phyloP scores from a whole-genome alignment of 139 green algal genomes.

The Microglena sp. region DNA sequence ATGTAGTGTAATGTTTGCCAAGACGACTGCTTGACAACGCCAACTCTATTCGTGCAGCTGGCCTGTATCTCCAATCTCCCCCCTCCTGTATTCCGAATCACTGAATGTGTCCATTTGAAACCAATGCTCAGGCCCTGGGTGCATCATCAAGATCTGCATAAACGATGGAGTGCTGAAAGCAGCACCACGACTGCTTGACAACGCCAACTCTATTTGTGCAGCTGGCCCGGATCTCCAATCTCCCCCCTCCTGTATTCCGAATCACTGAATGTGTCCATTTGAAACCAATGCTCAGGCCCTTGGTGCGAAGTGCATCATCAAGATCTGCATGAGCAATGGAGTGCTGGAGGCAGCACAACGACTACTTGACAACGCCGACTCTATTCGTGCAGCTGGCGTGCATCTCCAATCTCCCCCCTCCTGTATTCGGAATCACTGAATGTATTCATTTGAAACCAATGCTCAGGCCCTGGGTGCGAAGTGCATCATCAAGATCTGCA shows the following conservation, averaged over 20 bases:
- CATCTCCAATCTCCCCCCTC: too few relatives aligned
- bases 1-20: conserved; percentile 11
- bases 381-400: conserved; percentile 33
- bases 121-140: conserved; percentile 2
- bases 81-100: too few relatives aligned
- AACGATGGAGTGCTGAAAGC: conserved; percentile 52
- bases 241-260: too few relatives aligned
- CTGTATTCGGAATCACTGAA: too few relatives aligned
- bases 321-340: conserved; percentile 37
- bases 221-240: conserved; percentile 70
- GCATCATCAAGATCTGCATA: conserved; percentile 47
- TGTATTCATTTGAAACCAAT: too few relatives aligned
- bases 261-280: neutral
- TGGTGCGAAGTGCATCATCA: conserved; percentile 26
- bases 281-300: neutral
- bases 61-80: too few relatives aligned
- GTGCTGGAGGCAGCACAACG: conserved; percentile 53
- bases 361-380: conserved; percentile 57
- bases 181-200: conserved; percentile 59
- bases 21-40: conserved; percentile 64
- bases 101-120: neutral
- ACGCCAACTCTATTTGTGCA: conserved; percentile 51
- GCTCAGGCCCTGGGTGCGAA: too few relatives aligned
- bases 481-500: conserved; percentile 37
- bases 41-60: conserved; percentile 40